A percentile compares a stretch with the other conserved stretches of the same genome.
These are phyloP conservation scores for Pholiota conissans DNA, from an alignment of 768 basidiomycete species.

Conservation along the genomic window DNA sequence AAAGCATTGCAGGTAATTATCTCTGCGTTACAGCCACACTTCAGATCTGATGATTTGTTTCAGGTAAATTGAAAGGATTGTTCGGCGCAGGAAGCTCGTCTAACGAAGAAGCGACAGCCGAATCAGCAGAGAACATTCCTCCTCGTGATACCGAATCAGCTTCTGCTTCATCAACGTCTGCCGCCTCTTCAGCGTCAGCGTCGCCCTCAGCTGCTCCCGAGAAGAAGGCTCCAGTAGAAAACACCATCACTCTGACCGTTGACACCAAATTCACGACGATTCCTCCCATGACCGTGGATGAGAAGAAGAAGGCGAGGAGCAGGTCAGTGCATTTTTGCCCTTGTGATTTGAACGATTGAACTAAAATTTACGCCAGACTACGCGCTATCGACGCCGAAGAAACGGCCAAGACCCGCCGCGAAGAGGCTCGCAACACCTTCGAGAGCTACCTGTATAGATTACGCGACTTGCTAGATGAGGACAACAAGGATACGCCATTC, in stretches of 20 bases:
- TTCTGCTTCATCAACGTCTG: constrained; percentile 31
- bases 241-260: constrained; percentile 69
- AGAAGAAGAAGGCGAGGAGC: constrained; percentile 72
- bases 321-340: constrained; percentile 47
- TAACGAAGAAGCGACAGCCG: constrained; percentile 36
- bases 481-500: constrained; percentile 70
- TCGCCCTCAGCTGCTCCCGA: constrained; percentile 37
- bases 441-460: constrained; percentile 94
- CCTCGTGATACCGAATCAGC: constrained; percentile 40
- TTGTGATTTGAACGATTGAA: not conserved
- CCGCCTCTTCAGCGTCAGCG: constrained; percentile 34
- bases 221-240: constrained; percentile 45
- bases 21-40: not conserved
- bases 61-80: constrained; percentile 85
- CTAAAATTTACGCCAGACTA: constrained; percentile 48
- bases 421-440: constrained; percentile 88
- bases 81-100: constrained; percentile 66
- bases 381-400: constrained; percentile 79
- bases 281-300: constrained; percentile 72
- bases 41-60: not conserved
- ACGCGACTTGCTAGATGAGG: constrained; percentile 76
- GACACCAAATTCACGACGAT: constrained; percentile 63
- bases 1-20: constrained; percentile 66
- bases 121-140: constrained; percentile 42
- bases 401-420: constrained; percentile 69